These are phyloP conservation scores for Daldinia loculata DNA, from an alignment of 495 filamentous ascomycete species.

Conservation along the genomic window DNA sequence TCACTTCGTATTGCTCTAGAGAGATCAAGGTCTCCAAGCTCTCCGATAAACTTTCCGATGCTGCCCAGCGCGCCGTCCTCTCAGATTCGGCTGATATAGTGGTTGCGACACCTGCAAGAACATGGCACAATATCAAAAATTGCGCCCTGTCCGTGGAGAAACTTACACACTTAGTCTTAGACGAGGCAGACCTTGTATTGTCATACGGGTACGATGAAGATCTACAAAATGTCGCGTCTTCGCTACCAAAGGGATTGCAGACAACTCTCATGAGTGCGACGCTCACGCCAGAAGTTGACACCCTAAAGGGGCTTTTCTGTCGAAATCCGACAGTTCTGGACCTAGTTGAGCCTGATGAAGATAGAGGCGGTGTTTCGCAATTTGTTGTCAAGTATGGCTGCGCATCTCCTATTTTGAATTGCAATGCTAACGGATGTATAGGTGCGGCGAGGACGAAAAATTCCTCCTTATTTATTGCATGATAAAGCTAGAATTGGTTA, in stretches of 20 bases:
- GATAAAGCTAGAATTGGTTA: conserved; percentile 92
- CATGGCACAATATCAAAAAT: conserved; percentile 72
- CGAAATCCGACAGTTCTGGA: conserved; percentile 78
- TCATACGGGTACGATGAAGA: conserved; percentile 95
- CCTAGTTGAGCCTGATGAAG: conserved; percentile 74
- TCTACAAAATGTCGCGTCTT: conserved; percentile 75
- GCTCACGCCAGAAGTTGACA: conserved; percentile 84
- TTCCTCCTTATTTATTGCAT: conserved; percentile 93
- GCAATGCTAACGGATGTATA: conserved; percentile 43
- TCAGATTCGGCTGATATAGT: conserved; percentile 90
- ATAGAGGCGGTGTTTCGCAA: conserved; percentile 79
- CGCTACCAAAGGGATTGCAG: conserved; percentile 85
- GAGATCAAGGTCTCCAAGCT: conserved; percentile 83
- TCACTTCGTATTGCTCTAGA: conserved; percentile 84
- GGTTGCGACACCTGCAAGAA: conserved; percentile 85
- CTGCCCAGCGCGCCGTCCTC: conserved; percentile 82
- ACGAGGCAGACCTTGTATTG: conserved; percentile 94
- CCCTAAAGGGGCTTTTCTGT: conserved; percentile 86
- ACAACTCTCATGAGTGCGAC: conserved; percentile 94
- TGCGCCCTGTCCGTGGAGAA: conserved; percentile 72
- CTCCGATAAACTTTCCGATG: conserved; percentile 85
- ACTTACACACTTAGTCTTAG: conserved; percentile 84
- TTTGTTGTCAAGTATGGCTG: conserved; percentile 77
- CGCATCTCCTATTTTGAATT: background rate
- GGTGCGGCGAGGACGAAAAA: conserved; percentile 95